A percentile compares a stretch with the other conserved stretches of the same genome.
These are phyloP conservation scores for Candida sp. DNA, from an alignment of 1,139 yeast genomes.

Conservation along the genomic window DNA sequence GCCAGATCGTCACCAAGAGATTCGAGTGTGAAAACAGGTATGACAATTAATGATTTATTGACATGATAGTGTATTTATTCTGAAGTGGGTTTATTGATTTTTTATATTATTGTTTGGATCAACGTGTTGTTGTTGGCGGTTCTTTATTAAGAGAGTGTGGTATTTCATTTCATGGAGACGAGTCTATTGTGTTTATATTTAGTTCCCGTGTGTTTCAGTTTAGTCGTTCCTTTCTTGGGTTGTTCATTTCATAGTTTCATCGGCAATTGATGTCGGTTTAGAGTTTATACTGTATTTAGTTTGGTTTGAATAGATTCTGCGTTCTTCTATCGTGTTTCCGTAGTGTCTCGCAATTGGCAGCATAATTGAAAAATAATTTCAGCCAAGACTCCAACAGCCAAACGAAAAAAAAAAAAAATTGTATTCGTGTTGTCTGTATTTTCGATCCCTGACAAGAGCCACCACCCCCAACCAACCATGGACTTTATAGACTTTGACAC, in stretches of 20 bases:
- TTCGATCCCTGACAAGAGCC: not conserved
- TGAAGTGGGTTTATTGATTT: not conserved
- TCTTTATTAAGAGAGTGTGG: not conserved
- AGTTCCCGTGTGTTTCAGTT: not conserved
- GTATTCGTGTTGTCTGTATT: not conserved
- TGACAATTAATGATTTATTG: slow-evolving; percentile 33
- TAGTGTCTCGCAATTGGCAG: not conserved
- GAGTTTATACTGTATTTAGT: slow-evolving; percentile 1
- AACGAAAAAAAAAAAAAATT: slow-evolving; percentile 2
- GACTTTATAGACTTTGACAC: slow-evolving; percentile 50
- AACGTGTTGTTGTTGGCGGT: not conserved
- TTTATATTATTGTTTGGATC: not conserved
- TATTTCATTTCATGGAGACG: not conserved
- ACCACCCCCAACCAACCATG: slow-evolving; percentile 24
- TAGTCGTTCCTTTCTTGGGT: not conserved
- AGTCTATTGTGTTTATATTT: not conserved
- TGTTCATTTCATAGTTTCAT: not conserved
- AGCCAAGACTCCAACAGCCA: not conserved
- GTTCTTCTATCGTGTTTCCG: not conserved
- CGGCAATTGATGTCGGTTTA: not conserved
- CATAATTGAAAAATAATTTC: not conserved
- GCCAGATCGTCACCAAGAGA: slow-evolving; percentile 1
- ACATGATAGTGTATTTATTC: slow-evolving; percentile 13
- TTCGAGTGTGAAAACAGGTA: slow-evolving; percentile 20
- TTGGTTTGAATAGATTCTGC: slow-evolving; percentile 5